Base-by-base conservation (phyloP, 2,329 filamentous ascomycete genomes). In the Diplodia sapinea region DNA sequence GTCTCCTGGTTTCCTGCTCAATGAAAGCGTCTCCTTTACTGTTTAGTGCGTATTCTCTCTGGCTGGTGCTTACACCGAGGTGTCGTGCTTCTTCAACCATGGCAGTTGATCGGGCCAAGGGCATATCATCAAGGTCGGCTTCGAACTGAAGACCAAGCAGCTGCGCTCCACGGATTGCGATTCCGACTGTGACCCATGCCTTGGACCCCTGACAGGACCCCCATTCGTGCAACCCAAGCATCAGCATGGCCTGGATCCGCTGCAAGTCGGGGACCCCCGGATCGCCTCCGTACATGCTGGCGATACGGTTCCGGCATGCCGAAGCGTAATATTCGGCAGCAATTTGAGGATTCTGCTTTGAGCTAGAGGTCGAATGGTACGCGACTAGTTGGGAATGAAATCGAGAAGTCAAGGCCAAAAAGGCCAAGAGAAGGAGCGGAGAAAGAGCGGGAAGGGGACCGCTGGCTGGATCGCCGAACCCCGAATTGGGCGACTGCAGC, bases 221-320 rank as follows among this genome's bases (percentile, higher is more conserved):
- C 89, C 89, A 92, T 70, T 92, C 89, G 69, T 92, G 90, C 12
- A 91, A 80, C 1, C 86, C 88, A 8, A 93, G 81, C 89, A 92
- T 91, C 11, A 92, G 81, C 55, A 88, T 83, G 0, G 89, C 88
- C 71, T 92, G 89, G 0, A 88, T 86, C 17, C 87, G 83, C 69
- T 91, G 87, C 3, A 91, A 80, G 1, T 86, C 87, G 4, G 86
- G 84, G 72, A 87, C 70, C 3, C 79, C 78, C 17, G 82, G 57
- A 79, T 81, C 57, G 77, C 82, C 72, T 79, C 82, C 71, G 82
- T 74, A 54, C 79, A 82, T 38, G 80, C 85, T 52, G 84, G 80
- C 33, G 82, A 87, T 71, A 75, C 83, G 70, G 78, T 83, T 80
- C 69, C 82, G 82, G 13, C 90, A 83, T 8, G 86, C 84, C 11